Conservation (phyloP, 2,329 filamentous ascomycete genomes). For the Epichloe gansuensis region DNA sequence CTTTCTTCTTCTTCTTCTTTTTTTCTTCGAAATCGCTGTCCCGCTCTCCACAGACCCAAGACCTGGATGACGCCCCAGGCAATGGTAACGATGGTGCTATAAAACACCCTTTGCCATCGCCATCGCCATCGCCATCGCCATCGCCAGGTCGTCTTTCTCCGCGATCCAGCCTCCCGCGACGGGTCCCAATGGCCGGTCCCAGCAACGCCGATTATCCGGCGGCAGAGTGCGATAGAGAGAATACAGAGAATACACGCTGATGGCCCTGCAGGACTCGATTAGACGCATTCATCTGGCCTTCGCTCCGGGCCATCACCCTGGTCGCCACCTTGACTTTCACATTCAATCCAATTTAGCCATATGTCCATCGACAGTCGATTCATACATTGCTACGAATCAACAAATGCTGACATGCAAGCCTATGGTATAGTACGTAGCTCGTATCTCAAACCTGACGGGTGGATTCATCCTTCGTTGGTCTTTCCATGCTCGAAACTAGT, state of each 20-base stretch:
- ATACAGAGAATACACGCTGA: constrained; percentile 43
- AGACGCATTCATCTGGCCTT: constrained; percentile 46
- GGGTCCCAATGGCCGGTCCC: constrained; percentile 38
- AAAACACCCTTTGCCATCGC: too few relatives aligned
- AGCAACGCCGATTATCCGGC: constrained; percentile 36
- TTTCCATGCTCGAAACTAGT: neutral
- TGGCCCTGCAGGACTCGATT: constrained; percentile 50
- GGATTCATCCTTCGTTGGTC: neutral
- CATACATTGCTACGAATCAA: neutral
- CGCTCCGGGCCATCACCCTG: constrained; percentile 36
- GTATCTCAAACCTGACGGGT: neutral
- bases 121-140: constrained; percentile 18
- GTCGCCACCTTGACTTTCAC: too few relatives aligned
- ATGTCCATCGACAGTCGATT: constrained; percentile 15
- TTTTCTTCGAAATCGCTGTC: too few relatives aligned
- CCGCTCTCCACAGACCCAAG: constrained; percentile 27
- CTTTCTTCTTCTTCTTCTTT: rapidly evolving
- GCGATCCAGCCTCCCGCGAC: constrained; percentile 30
- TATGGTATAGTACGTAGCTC: too few relatives aligned
- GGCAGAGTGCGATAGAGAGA: constrained; percentile 18
- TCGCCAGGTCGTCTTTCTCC: constrained; percentile 49
- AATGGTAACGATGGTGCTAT: constrained; percentile 54
- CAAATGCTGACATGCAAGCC: neutral
- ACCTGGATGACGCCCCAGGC: constrained; percentile 47
- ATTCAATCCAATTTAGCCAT: too few relatives aligned